These are phyloP conservation scores for Pseudofabraea citricarpa DNA, from an alignment of 2,329 filamentous ascomycete species.

Conservation along the genomic window DNA sequence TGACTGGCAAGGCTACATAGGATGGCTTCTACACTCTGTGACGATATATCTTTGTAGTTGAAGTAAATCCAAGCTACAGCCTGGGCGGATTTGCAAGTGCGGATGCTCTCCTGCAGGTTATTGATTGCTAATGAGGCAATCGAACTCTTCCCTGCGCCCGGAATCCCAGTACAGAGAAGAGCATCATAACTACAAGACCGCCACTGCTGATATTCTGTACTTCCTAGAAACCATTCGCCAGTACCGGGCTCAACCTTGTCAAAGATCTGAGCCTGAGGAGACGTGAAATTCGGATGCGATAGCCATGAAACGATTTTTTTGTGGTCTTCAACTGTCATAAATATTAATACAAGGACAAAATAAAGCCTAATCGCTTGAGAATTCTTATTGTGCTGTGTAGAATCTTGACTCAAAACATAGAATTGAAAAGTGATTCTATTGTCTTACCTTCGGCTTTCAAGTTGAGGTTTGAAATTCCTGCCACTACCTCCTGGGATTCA, in stretches of 20 bases:
- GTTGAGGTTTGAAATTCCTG: too few relatives aligned
- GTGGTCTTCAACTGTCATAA: too few relatives aligned
- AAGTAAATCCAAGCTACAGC: background rate
- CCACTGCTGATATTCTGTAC: background rate
- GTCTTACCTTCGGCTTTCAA: too few relatives aligned
- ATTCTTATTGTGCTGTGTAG: too few relatives aligned
- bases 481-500: too few relatives aligned
- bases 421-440: too few relatives aligned
- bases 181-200: background rate
- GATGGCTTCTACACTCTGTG: background rate
- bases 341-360: too few relatives aligned
- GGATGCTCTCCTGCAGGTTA: too few relatives aligned
- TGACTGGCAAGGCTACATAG: background rate
- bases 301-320: background rate
- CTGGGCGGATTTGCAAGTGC: too few relatives aligned
- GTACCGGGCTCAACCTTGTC: background rate
- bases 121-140: background rate
- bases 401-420: too few relatives aligned
- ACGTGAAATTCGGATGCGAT: background rate
- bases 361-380: too few relatives aligned
- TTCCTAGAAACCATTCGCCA: background rate
- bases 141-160: background rate
- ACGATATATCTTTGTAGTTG: background rate
- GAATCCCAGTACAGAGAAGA: background rate
- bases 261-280: background rate